A percentile compares a stretch with the other conserved stretches of the same genome.
Evolutionary conservation across 768 basidiomycete genomes (phyloP).

Genomic region (Daedalea quercina): DNA sequence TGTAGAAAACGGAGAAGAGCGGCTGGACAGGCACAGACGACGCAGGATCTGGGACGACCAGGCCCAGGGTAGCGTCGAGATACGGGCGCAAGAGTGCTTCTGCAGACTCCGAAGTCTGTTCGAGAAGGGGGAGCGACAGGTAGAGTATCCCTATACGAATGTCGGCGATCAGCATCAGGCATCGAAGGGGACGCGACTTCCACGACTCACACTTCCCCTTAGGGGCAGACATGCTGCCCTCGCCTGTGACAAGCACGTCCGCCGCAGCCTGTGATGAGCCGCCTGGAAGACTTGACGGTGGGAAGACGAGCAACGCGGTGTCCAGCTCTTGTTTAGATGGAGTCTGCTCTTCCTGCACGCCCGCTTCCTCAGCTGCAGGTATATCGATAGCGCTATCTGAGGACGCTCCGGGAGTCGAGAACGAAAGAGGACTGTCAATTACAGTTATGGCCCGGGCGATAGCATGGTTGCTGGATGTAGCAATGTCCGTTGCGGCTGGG

Average conservation of each 20-base stretch:
- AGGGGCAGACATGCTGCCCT: slow-evolving; percentile 69
- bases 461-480: slow-evolving; percentile 9
- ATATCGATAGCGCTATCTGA: slow-evolving; percentile 23
- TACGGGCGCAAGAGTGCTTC: slow-evolving; percentile 50
- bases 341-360: background rate
- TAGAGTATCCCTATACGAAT: slow-evolving; percentile 50
- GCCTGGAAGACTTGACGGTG: slow-evolving; percentile 48
- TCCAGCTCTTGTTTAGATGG: slow-evolving; percentile 32
- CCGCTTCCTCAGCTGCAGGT: slow-evolving; percentile 14
- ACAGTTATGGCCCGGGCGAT: slow-evolving; percentile 48
- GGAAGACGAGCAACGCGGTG: slow-evolving; percentile 67
- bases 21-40: slow-evolving; percentile 22
- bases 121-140: slow-evolving; percentile 43
- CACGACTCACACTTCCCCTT: slow-evolving; percentile 57
- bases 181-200: background rate
- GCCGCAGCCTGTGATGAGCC: slow-evolving; percentile 43
- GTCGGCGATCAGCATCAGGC: background rate
- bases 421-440: slow-evolving; percentile 33
- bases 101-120: slow-evolving; percentile 20
- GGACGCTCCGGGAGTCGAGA: slow-evolving; percentile 18
- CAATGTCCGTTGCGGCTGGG: background rate
- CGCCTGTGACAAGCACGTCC: slow-evolving; percentile 62
- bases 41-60: slow-evolving; percentile 9
- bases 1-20: slow-evolving; percentile 51
- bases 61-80: slow-evolving; percentile 38